Evolutionary conservation across 2,329 filamentous ascomycete genomes (phyloP).

Genomic region (Cladosporium sp.): DNA sequence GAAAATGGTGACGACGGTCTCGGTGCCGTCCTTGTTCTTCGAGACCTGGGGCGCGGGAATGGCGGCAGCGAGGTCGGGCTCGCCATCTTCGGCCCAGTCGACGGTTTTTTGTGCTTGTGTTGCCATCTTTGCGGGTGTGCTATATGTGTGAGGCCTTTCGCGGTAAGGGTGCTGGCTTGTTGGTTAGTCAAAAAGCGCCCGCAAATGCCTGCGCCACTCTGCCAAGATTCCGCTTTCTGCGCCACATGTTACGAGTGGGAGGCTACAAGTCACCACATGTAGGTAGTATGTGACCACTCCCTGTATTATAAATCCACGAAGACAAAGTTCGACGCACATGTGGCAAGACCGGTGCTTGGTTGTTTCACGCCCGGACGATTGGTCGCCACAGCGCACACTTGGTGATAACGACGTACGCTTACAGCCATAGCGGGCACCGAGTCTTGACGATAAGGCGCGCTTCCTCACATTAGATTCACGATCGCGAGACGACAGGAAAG

Average conservation of each 20-base stretch:
- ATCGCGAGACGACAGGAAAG: no score
- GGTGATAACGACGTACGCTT: no score
- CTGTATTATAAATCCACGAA: no score
- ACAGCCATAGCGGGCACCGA: no score
- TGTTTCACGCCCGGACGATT: no score
- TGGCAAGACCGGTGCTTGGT: no score
- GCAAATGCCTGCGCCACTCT: background rate
- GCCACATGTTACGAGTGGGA: background rate
- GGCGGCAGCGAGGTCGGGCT: constrained; percentile 72
- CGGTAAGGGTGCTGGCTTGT: background rate
- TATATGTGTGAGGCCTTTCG: constrained; percentile 11
- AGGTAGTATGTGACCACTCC: no score
- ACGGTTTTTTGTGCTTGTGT: constrained; percentile 37
- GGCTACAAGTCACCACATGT: background rate
- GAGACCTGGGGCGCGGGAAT: constrained; percentile 85
- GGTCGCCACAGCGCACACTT: no score
- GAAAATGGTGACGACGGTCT: constrained; percentile 86
- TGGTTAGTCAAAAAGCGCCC: constrained; percentile 5
- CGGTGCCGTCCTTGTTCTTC: constrained; percentile 96
- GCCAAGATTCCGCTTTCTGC: constrained; percentile 1
- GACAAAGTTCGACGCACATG: no score
- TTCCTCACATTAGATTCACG: no score
- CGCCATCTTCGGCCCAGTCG: constrained; percentile 91
- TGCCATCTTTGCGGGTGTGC: constrained; percentile 21
- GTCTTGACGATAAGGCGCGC: no score